Evolutionary conservation across 768 basidiomycete genomes (phyloP), one percentile per base, ranked within the genome.

Genomic region (Cubamyces lactineus): DNA sequence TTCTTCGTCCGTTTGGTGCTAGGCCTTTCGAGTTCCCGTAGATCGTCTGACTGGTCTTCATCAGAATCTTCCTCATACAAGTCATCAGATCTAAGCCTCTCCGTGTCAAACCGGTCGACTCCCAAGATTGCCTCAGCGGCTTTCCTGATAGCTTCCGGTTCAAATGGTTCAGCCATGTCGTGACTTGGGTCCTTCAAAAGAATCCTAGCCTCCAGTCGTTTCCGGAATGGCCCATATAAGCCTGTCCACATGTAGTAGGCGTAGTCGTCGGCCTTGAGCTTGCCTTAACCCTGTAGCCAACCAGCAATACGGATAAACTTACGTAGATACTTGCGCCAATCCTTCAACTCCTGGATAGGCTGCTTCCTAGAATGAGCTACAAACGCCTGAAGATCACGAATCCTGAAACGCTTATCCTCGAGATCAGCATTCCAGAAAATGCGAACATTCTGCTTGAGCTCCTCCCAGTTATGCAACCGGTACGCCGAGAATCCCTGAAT

Each of bases 341-440:
- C 45, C 23, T 53, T 48, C 28, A 64, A 16, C 16, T 43, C 49
- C 13, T 23, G 28, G 26, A 64, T 24, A 17, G 53, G 47, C 2
- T 34, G 24, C 39, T 39, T 16, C 16, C 5, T 16, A 15, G 49
- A 26, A 24, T 42, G 15, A 17, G 40, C 28, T 8, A 34, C 53
- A 45, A 54, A 54, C 1, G 11, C 16, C 24, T 54, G 40, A 6
- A 54, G 19, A 16, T 64, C 47, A 40, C 34, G 17, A 1, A 62
- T 24, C n/a, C 38, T n/a, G 47, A 40, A 62, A 13, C 61, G 45
- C 47, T 40, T 54, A 5, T 24, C 28, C 30, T 64, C 63, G 21
- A 59, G 55, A 43, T 64, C 63, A 12, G 64, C 60, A 34, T 65
- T 58, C 26, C 57, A 60, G 43, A 57, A 62, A 39, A 53, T 53